Base-by-base conservation (phyloP, 257 asterid species). In the Vinca minor region DNA sequence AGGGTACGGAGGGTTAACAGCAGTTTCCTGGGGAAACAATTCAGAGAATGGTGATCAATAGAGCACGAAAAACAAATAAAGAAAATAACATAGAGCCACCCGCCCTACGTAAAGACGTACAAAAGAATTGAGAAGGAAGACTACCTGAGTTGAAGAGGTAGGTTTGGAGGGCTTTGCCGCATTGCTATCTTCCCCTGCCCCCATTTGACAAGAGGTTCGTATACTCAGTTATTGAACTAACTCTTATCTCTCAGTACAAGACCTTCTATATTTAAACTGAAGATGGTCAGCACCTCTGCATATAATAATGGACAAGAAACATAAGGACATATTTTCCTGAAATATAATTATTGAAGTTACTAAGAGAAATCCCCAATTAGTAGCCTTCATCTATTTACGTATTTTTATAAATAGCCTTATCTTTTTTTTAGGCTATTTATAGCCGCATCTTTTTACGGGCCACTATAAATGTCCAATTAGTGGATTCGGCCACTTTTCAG, bases 161-260 rank as follows among this genome's bases (percentile, higher is more conserved):
- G 87, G 76, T 74, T 84, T 88, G 76, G 95, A 81, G 67, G 94
- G 52, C 78, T 80, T 91, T 29, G 74, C 66, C 17, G 96, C 83
- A 35, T 85, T 81, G 78, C 76, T 73, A 73, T 81, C 93, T 68
- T 91, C 91, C 69, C 95, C 84, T 63, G 96, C 72, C 71, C 89
- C 95, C 97, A 91, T 91, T 63, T 66, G 66, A 75, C 65, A 66
- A 78, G 77, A 76, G 64, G 61, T 49, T 69, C 35, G 68, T 58
- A 58, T 74, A 53, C 62, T 71, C 71, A 62, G 45, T 67, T 63
- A 68, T 72, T 72, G 26, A 62, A 72, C 66, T 61, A 46, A 64
- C 36, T 35, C n/a, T 38, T 72, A 64, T 26, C 28, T 65, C 62
- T 44, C 23, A 60, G 49, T 49, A 35, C 46, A 44, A 72, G 46